Percentiles rank a stretch among this genome's conserved stretches.
phyloP scores from a whole-genome alignment of 2,329 filamentous ascomycete species.

The Colletotrichum lini region DNA sequence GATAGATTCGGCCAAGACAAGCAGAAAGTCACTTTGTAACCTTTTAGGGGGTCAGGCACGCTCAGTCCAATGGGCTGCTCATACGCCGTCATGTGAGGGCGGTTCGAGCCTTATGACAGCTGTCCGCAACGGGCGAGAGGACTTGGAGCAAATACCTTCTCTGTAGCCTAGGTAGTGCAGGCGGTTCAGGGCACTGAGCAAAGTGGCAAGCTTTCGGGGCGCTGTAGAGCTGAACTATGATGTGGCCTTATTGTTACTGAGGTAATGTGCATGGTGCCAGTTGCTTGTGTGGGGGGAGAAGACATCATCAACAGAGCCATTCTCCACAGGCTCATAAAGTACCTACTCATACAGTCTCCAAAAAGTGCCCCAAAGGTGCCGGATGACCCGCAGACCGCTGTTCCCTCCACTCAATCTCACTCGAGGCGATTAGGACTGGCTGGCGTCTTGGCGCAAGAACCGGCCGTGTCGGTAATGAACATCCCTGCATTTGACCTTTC shows the following conservation, averaged over 20 bases:
- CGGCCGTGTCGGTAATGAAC: constrained; percentile 23
- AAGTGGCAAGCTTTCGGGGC: constrained; percentile 3
- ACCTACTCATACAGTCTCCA: neutral
- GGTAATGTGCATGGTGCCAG: neutral
- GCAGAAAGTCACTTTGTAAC: constrained; percentile 28
- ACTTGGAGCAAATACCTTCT: neutral
- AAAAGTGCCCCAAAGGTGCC: constrained; percentile 16
- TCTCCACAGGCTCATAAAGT: too few relatives aligned
- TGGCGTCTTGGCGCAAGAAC: neutral
- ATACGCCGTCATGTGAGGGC: constrained; percentile 38
- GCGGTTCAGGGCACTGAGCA: neutral
- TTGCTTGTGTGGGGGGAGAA: constrained; percentile 24
- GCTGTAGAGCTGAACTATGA: constrained; percentile 7
- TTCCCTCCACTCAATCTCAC: constrained; percentile 2
- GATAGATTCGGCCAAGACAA: constrained; percentile 21
- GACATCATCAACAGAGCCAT: neutral
- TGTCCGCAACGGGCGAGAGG: constrained; percentile 25
- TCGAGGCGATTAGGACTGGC: neutral
- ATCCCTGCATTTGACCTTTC: constrained; percentile 16
- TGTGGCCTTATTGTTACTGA: constrained; percentile 4
- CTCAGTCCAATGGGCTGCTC: constrained; percentile 30
- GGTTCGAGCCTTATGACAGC: constrained; percentile 29
- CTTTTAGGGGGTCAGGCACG: neutral
- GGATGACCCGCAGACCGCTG: constrained; percentile 36
- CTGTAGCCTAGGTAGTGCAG: neutral